phyloP scores from a whole-genome alignment of 345 rosid species.

The Bretschneidera sinensis region DNA sequence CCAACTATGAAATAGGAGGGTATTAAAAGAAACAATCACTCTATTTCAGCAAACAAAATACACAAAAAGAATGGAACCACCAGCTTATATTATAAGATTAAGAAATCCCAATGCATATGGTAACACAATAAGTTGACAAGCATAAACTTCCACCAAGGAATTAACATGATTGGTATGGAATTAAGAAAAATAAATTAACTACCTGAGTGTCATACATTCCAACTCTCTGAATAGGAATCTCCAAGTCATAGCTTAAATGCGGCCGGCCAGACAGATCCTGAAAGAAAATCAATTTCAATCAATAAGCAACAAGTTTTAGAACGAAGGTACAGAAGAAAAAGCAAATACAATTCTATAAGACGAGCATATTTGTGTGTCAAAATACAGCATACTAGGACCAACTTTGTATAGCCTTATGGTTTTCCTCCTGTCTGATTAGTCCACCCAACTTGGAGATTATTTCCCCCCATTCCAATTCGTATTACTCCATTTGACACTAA shows the following conservation, averaged over 20 bases:
- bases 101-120: neutral
- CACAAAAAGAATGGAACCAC: slow-evolving; percentile 1
- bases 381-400: neutral
- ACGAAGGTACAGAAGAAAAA: neutral
- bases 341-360: neutral
- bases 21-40: neutral
- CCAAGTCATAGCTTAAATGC: slow-evolving; percentile 63
- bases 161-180: too few species aligned
- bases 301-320: neutral
- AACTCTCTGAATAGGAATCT: slow-evolving; percentile 75
- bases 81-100: neutral
- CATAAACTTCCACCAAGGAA: neutral
- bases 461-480: too few species aligned
- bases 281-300: slow-evolving; percentile 3
- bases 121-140: neutral
- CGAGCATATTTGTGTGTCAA: too few species aligned
- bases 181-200: slow-evolving; percentile 9
- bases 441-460: too few species aligned
- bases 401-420: neutral
- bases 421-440: too few species aligned
- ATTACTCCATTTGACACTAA: too few species aligned
- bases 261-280: slow-evolving; percentile 94
- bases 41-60: slow-evolving; percentile 4
- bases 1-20: slow-evolving; percentile 50
- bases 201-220: slow-evolving; percentile 94